Base-by-base conservation (phyloP, 331 rosid species). In the Pyracantha coccinea region DNA sequence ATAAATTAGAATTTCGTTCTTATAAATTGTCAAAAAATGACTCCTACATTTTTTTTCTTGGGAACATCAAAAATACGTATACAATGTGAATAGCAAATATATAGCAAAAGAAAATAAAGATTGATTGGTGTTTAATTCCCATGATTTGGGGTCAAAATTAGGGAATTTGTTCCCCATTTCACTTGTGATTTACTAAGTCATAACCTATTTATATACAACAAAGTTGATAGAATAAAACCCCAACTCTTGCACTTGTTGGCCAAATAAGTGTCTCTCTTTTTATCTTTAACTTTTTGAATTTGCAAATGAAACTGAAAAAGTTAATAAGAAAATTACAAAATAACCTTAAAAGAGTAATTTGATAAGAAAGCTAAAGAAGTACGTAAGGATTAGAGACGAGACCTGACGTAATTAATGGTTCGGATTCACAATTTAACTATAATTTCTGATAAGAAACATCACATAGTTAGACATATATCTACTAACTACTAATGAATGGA, bases 181-280 rank as follows among this genome's bases (percentile, higher is more conserved):
- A 50, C 1, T 50, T 47, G 0, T 47, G 8, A 15, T 47, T 50
- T 8, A 3, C 28, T 11, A 8, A 44, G 65, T 12, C 68, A 20
- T 7, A 76, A 28, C 14, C 75, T 24, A 21, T 45, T 60, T 63
- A 35, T 12, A 12, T 14, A 57, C 19, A 75, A 77, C 32, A 65
- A 77, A 53, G 63, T 55, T 32, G 83, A 23, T 53, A 27, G 71
- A 82, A 78, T 82, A 44, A 82, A 68, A 62, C 16, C 65, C 33
- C 45, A 55, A 59, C 14, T 55, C 27, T 3, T 20, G 17, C 11
- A 24, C 27, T 2, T 28, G 23, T 3, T 66, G 38, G 8, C 67
- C 67, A 28, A 62, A 24, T 8, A 58, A 27, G 12, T 27, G 35
- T 27, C 28, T 28, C 33, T 47, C 3, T 27, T 44, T 11, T 57